phyloP scores from a whole-genome alignment of 805 yeast genomes.

The Metschnikowia cerradonensis region DNA sequence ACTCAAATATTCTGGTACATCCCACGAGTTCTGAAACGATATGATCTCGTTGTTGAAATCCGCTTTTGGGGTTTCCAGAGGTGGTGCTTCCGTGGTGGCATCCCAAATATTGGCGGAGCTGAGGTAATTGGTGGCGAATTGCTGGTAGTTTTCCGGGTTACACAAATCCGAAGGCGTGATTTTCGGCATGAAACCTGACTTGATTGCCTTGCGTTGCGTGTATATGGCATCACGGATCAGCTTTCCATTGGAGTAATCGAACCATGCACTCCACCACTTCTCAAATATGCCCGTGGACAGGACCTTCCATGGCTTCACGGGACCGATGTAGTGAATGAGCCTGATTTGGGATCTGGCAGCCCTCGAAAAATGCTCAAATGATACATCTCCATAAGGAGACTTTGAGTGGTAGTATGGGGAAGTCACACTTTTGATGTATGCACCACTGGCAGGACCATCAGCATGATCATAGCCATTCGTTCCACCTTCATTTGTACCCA shows the following conservation, averaged over 20 bases:
- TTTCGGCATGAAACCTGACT: background rate
- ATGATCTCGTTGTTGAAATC: constrained; percentile 16
- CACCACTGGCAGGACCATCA: background rate
- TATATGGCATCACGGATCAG: constrained; percentile 21
- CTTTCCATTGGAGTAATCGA: constrained; percentile 24
- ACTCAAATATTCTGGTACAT: constrained; percentile 4
- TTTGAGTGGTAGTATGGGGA: background rate
- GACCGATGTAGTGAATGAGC: constrained; percentile 66
- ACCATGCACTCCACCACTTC: constrained; percentile 42
- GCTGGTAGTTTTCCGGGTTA: constrained; percentile 30
- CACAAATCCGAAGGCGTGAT: constrained; percentile 22
- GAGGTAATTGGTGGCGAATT: constrained; percentile 11
- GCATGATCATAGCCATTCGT: background rate
- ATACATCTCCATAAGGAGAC: constrained; percentile 6
- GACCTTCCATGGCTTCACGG: constrained; percentile 52
- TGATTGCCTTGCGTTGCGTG: background rate
- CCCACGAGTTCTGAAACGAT: constrained; percentile 28
- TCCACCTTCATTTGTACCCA: background rate
- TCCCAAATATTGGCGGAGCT: constrained; percentile 31
- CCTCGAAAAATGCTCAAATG: constrained; percentile 8
- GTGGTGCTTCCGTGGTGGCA: constrained; percentile 42
- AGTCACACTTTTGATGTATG: background rate
- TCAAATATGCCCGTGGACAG: constrained; percentile 18
- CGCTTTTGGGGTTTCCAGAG: constrained; percentile 15
- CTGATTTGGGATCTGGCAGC: constrained; percentile 32